Evolutionary conservation across 1,284 basidiomycete species (phyloP), one percentile per base, ranked within the genome.

Genomic region (Puccinia coronata): DNA sequence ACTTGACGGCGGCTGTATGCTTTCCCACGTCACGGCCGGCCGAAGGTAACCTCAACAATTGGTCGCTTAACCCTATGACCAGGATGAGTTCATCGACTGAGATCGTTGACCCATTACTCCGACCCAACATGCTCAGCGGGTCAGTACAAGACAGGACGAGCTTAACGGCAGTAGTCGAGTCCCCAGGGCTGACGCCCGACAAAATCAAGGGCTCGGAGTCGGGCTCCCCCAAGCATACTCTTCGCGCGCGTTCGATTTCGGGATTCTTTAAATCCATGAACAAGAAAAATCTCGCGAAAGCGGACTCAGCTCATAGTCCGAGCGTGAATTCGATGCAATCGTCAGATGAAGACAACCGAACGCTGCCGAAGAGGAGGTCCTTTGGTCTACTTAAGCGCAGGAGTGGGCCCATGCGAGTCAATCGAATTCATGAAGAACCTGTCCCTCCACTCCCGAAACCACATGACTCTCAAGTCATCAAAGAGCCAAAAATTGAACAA

Each of bases 11-110:
- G n/a, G n/a, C n/a, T 34, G 57, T 59, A 59, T 12, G 14, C 18
- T 63, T 63, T 20, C 59, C 59, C 1, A 23, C 34, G 2, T 23
- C 59, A 39, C 11, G 59, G 34, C 59, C 59, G 59, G 59, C 34
- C 59, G 34, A 63, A 23, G 59, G 39, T 20, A 39, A n/a, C 12
- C 34, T 6, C 28, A 63, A 18, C 34, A 39, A 16, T 39, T 39
- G 59, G 59, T 39, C 59, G 11, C 34, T 63, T 34, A 63, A 63
- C 59, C 59, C 59, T 2, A 63, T 23, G 12, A 39, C 18, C 23
- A 63, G 59, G 59, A 9, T 63, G 59, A 63, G 59, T 16, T 63
- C 59, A 20, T 63, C 59, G 18, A 63, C 34, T 20, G 59, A 63
- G 39, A 63, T 63, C 4, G 59, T 63, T 9, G 59, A 63, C 59